phyloP scores from a whole-genome alignment of 441 rosid species.

The Theobroma grandiflorum region DNA sequence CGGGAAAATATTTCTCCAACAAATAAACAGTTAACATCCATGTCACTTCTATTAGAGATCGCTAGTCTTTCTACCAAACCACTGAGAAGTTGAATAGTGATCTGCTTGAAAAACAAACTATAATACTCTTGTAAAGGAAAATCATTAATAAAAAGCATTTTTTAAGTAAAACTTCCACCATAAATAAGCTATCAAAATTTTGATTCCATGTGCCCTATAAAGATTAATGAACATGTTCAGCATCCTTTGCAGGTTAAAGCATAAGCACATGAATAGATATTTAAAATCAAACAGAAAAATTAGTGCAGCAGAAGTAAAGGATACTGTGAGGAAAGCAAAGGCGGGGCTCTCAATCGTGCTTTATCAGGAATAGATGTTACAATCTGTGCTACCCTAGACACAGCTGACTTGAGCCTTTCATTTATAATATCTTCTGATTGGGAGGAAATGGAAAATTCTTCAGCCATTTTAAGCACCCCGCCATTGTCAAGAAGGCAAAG shows the following conservation, averaged over 20 bases:
- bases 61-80: slow-evolving; percentile 56
- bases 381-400: slow-evolving; percentile 75
- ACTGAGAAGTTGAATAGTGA: slow-evolving; percentile 68
- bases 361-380: slow-evolving; percentile 92
- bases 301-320: slow-evolving; percentile 52
- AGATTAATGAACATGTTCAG: background rate
- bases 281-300: slow-evolving; percentile 5
- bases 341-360: slow-evolving; percentile 65
- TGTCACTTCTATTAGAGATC: slow-evolving; percentile 33
- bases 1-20: slow-evolving; percentile 80
- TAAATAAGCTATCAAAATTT: background rate
- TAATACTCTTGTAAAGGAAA: slow-evolving; percentile 53
- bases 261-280: slow-evolving; percentile 28
- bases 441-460: slow-evolving; percentile 51
- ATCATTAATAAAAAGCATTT: slow-evolving; percentile 35
- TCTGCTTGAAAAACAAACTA: slow-evolving; percentile 85
- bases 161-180: background rate
- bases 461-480: slow-evolving; percentile 67
- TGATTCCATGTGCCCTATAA: background rate
- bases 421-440: slow-evolving; percentile 37
- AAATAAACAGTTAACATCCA: slow-evolving; percentile 57
- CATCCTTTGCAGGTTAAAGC: background rate
- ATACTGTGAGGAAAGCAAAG: slow-evolving; percentile 90
- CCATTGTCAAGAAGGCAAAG: slow-evolving; percentile 78
- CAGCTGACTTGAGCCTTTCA: slow-evolving; percentile 46